phyloP scores from a whole-genome alignment of 1,284 basidiomycete genomes.

The Sanghuangporus baumii region DNA sequence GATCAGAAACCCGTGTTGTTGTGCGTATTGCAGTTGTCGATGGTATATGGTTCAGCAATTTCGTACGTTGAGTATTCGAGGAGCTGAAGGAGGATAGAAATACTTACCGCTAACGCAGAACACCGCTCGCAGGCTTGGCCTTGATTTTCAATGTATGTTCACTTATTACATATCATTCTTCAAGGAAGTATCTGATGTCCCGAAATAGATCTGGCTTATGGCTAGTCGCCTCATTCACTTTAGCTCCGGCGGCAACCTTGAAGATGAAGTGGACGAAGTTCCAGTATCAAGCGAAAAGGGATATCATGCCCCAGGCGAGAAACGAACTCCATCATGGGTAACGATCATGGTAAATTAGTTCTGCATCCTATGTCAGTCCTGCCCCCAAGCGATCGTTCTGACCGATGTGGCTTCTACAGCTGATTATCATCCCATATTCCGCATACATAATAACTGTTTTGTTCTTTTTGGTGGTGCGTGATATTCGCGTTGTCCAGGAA shows the following conservation, averaged over 20 bases:
- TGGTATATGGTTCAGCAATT: background rate
- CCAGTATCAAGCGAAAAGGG: background rate
- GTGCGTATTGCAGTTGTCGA: background rate
- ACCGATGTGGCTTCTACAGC: background rate
- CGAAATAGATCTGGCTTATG: background rate
- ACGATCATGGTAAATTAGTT: background rate
- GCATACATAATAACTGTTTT: background rate
- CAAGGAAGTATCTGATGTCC: background rate
- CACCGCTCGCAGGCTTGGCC: background rate
- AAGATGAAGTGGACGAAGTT: background rate
- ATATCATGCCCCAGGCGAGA: background rate
- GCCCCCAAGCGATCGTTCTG: background rate
- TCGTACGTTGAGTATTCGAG: background rate
- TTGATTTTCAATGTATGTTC: constrained; percentile 1
- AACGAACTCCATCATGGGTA: background rate
- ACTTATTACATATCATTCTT: background rate
- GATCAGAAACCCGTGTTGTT: background rate
- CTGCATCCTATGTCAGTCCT: background rate
- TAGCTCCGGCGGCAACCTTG: background rate
- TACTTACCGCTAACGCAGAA: background rate
- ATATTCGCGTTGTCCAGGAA: background rate
- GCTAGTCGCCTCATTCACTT: background rate
- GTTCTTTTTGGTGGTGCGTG: background rate
- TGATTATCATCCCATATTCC: background rate
- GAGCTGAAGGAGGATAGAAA: background rate